Evolutionary conservation across 176 grass and related monocot species (phyloP).

Genomic region (Ananas comosus): DNA sequence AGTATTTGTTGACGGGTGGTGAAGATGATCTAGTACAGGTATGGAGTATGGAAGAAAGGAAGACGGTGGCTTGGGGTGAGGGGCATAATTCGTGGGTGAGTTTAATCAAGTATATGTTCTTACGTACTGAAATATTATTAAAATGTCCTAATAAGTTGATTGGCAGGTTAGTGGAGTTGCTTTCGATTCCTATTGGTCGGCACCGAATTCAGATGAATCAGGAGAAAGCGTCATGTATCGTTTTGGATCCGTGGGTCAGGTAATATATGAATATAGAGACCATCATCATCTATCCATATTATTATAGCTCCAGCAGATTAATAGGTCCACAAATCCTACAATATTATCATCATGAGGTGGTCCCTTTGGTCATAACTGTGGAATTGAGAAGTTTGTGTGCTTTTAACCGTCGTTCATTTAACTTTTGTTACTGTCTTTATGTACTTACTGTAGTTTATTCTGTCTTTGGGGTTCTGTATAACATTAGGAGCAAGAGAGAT

Average conservation of each 20-base stretch:
- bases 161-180: conserved; percentile 80
- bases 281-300: not conserved
- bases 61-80: conserved; percentile 26
- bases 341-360: not conserved
- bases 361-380: not conserved
- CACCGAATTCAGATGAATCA: conserved; percentile 63
- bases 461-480: not conserved
- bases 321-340: not conserved
- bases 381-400: not conserved
- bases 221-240: conserved; percentile 87
- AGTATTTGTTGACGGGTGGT: conserved; percentile 28
- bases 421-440: too few relatives aligned
- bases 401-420: too few relatives aligned
- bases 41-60: conserved; percentile 23
- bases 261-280: conserved; percentile 22
- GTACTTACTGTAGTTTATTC: too few relatives aligned
- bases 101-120: not conserved
- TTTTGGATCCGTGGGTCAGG: conserved; percentile 91
- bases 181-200: conserved; percentile 89
- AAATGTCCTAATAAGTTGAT: conserved; percentile 20
- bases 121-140: not conserved
- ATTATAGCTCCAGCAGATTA: not conserved
- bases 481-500: not conserved
- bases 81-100: conserved; percentile 53
- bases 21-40: conserved; percentile 33